Evolutionary conservation across 192 early-diverging fungal genomes (phyloP).

Genomic region (Coemansia sp.): DNA sequence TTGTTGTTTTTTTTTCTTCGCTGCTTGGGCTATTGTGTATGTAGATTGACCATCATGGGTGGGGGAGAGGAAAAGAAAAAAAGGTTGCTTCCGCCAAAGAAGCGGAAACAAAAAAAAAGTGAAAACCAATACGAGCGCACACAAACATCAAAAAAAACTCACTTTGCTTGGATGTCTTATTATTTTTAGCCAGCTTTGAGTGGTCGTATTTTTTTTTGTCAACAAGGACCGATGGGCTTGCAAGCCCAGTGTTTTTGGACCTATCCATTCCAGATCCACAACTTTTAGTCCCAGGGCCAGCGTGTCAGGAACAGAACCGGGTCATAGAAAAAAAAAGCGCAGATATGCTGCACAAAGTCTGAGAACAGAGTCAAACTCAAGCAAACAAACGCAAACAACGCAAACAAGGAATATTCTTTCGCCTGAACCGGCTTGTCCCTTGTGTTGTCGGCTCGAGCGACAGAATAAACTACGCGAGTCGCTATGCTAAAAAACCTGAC

Average conservation of each 20-base stretch:
- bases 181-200: conserved; percentile 4
- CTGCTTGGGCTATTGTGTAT: background rate
- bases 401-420: too few species aligned
- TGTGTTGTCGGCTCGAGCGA: background rate
- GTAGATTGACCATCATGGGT: background rate
- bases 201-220: too few species aligned
- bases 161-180: conserved; percentile 6
- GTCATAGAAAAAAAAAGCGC: background rate
- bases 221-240: too few species aligned
- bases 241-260: too few species aligned
- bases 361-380: too few species aligned
- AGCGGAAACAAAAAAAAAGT: conserved; percentile 7
- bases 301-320: background rate
- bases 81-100: background rate
- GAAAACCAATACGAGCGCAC: conserved; percentile 4
- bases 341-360: too few species aligned
- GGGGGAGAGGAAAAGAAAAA: background rate
- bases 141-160: conserved; percentile 6
- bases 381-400: too few species aligned
- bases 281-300: too few species aligned
- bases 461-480: background rate
- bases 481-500: background rate
- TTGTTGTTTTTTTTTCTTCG: background rate
- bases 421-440: too few species aligned
- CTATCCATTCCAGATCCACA: too few species aligned